These are phyloP conservation scores for Metschnikowia shivogae DNA, from an alignment of 805 yeast genomes.

Conservation along the genomic window DNA sequence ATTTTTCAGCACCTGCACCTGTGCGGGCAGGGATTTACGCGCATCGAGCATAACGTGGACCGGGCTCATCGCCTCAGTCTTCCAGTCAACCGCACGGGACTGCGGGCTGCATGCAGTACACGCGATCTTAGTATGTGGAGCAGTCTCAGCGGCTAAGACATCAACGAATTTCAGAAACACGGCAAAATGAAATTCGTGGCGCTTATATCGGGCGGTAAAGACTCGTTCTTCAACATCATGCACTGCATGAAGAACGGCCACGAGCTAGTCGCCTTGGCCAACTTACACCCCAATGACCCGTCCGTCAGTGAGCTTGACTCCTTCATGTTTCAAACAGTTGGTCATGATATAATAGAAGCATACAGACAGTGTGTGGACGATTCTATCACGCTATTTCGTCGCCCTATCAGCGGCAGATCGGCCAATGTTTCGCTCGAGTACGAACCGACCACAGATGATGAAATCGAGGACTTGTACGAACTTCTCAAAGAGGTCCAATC, in stretches of 20 bases:
- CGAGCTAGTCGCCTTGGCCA: constrained; percentile 79
- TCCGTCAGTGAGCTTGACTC: constrained; percentile 69
- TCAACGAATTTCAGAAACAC: background rate
- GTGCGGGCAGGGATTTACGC: constrained; percentile 1
- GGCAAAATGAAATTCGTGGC: constrained; percentile 82
- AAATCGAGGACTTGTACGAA: constrained; percentile 74
- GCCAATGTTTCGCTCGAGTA: constrained; percentile 68
- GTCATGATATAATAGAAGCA: constrained; percentile 67
- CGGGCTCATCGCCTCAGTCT: constrained; percentile 1
- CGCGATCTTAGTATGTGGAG: background rate
- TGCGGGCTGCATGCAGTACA: background rate
- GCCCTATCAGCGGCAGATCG: constrained; percentile 58
- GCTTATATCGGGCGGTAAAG: constrained; percentile 92
- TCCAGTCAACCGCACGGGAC: background rate
- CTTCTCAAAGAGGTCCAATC: constrained; percentile 47
- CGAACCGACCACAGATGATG: constrained; percentile 64
- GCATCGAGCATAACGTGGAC: background rate
- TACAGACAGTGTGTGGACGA: constrained; percentile 64
- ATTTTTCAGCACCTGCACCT: constrained; percentile 8
- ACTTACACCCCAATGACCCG: constrained; percentile 60
- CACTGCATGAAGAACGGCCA: constrained; percentile 88
- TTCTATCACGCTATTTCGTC: constrained; percentile 68
- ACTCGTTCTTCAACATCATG: constrained; percentile 83
- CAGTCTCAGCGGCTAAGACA: background rate
- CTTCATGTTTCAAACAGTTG: constrained; percentile 97